These are phyloP conservation scores for Xylaria scruposa DNA, from an alignment of 495 filamentous ascomycete species.

Conservation along the genomic window DNA sequence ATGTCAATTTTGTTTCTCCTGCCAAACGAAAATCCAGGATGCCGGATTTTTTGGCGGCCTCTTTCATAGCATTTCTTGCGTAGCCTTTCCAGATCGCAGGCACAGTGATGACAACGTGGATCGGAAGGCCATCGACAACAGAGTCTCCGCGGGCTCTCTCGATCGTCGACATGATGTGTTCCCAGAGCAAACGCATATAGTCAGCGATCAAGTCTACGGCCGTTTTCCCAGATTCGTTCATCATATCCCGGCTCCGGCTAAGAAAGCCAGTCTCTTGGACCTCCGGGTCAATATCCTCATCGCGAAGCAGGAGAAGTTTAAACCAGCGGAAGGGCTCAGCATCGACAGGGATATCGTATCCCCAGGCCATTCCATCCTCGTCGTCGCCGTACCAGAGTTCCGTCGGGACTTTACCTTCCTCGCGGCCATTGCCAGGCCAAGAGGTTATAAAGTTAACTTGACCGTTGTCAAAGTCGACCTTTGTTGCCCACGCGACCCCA, in stretches of 20 bases:
- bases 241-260: not conserved
- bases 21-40: constrained; percentile 30
- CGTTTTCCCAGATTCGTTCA: constrained; percentile 18
- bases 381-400: no score
- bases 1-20: constrained; percentile 33
- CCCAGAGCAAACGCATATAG: constrained; percentile 34
- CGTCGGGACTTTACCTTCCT: no score
- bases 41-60: constrained; percentile 31
- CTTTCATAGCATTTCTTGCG: constrained; percentile 32
- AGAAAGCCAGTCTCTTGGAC: constrained; percentile 23
- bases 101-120: constrained; percentile 39
- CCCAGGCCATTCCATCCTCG: constrained; percentile 25
- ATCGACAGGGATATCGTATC: constrained; percentile 33
- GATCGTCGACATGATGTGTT: constrained; percentile 31
- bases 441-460: no score
- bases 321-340: constrained; percentile 39
- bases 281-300: constrained; percentile 30
- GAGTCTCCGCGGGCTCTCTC: constrained; percentile 5
- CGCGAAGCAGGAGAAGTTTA: constrained; percentile 38
- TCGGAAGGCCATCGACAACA: constrained; percentile 30
- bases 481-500: no score
- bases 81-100: constrained; percentile 43
- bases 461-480: no score
- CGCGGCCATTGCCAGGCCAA: no score
- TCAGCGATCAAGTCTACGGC: constrained; percentile 28